phyloP scores from a whole-genome alignment of 257 asterid species.

The Ligustrum vulgare region DNA sequence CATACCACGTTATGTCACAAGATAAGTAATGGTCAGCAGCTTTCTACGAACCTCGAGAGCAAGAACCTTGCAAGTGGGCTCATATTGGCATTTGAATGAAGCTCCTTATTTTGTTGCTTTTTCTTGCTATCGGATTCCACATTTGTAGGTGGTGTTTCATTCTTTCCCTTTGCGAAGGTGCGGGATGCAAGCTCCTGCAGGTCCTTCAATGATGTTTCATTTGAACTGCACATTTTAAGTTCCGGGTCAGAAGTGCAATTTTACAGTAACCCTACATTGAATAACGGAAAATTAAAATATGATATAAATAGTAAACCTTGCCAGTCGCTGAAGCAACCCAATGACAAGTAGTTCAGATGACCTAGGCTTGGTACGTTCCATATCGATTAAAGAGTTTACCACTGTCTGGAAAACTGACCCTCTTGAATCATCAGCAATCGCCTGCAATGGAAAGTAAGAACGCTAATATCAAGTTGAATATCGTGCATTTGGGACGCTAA shows the following conservation, averaged over 20 bases:
- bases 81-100: slow-evolving; percentile 72
- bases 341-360: slow-evolving; percentile 74
- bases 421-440: slow-evolving; percentile 59
- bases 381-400: slow-evolving; percentile 62
- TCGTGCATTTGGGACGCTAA: not conserved
- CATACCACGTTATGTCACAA: not conserved
- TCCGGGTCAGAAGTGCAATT: slow-evolving; percentile 26
- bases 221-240: slow-evolving; percentile 57
- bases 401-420: slow-evolving; percentile 57
- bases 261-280: not conserved
- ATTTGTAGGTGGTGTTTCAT: slow-evolving; percentile 47
- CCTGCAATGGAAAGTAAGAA: slow-evolving; percentile 32
- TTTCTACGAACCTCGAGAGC: slow-evolving; percentile 83
- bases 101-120: slow-evolving; percentile 71
- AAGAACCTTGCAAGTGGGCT: slow-evolving; percentile 96
- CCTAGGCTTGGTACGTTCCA: slow-evolving; percentile 79
- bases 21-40: not conserved
- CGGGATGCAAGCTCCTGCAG: slow-evolving; percentile 79
- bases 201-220: slow-evolving; percentile 75
- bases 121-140: slow-evolving; percentile 66
- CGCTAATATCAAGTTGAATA: slow-evolving; percentile 1
- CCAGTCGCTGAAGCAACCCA: slow-evolving; percentile 81
- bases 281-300: slow-evolving; percentile 10
- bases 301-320: slow-evolving; percentile 52
- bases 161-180: slow-evolving; percentile 59